Percentiles rank a stretch among this genome's conserved stretches.
Evolutionary conservation across 768 basidiomycete genomes (phyloP).

Genomic region (Leccinum obscurum): DNA sequence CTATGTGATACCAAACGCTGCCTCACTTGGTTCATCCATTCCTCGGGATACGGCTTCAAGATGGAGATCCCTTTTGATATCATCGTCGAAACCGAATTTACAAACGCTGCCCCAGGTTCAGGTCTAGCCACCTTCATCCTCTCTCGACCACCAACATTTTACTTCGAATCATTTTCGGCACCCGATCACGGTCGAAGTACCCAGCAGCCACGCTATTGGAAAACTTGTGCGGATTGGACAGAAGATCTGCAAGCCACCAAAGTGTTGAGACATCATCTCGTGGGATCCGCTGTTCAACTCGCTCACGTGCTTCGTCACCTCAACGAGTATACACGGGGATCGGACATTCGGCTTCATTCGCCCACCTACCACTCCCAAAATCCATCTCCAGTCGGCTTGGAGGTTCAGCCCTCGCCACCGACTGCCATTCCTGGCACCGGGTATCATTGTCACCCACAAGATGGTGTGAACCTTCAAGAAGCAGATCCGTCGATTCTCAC

Average conservation of each 20-base stretch:
- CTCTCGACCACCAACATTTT: slow-evolving; percentile 68
- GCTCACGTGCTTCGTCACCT: slow-evolving; percentile 54
- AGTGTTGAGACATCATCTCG: slow-evolving; percentile 62
- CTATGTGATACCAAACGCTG: slow-evolving; percentile 65
- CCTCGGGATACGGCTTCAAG: slow-evolving; percentile 73
- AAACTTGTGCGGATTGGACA: slow-evolving; percentile 73
- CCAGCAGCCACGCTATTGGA: slow-evolving; percentile 49
- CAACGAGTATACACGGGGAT: slow-evolving; percentile 31
- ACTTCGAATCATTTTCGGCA: slow-evolving; percentile 48
- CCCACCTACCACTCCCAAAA: slow-evolving; percentile 38
- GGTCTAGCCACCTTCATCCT: slow-evolving; percentile 66
- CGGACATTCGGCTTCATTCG: slow-evolving; percentile 38
- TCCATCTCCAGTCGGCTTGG: slow-evolving; percentile 33
- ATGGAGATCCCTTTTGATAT: slow-evolving; percentile 77
- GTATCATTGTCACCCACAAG: slow-evolving; percentile 32
- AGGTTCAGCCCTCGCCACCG: slow-evolving; percentile 43
- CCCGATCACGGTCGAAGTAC: slow-evolving; percentile 32
- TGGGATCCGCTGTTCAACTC: slow-evolving; percentile 63
- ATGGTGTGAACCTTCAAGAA: slow-evolving; percentile 19
- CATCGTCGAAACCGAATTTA: slow-evolving; percentile 59
- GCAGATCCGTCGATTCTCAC: slow-evolving; percentile 19
- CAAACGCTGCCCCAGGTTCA: slow-evolving; percentile 51
- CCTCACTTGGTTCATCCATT: slow-evolving; percentile 79
- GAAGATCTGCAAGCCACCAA: slow-evolving; percentile 68
- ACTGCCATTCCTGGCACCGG: slow-evolving; percentile 29